Conservation (phyloP, 176 grass and related monocot genomes). For the Leersia perrieri region DNA sequence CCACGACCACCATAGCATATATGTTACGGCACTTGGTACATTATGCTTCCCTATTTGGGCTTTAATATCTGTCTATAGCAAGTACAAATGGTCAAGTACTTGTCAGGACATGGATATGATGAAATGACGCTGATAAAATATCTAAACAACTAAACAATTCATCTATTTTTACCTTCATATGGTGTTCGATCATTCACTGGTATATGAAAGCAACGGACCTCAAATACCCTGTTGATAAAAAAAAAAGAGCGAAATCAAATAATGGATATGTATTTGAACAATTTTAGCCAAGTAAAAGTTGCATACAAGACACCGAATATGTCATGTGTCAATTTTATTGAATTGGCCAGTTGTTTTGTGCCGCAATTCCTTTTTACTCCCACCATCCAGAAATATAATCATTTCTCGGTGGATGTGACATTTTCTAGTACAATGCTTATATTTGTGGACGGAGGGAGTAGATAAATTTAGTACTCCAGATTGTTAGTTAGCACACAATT, state of each 20-base stretch:
- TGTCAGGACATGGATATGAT: neutral
- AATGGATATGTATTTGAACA: neutral
- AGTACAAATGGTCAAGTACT: neutral
- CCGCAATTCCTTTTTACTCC: too few species aligned
- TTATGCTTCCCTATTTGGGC: neutral
- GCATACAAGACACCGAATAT: too few species aligned
- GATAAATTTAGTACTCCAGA: too few species aligned
- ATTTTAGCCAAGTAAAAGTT: neutral
- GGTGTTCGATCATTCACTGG: constrained; percentile 66
- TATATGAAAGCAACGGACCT: constrained; percentile 74
- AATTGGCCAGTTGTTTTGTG: too few species aligned
- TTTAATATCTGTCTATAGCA: neutral
- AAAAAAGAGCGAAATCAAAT: neutral
- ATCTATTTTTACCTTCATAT: constrained; percentile 49
- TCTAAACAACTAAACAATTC: neutral
- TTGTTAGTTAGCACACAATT: too few species aligned
- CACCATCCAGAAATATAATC: too few species aligned
- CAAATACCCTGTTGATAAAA: constrained; percentile 57
- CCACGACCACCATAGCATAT: neutral
- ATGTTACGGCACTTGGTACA: neutral
- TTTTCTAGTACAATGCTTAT: too few species aligned
- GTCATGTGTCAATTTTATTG: too few species aligned
- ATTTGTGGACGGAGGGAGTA: too few species aligned
- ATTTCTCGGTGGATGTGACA: too few species aligned
- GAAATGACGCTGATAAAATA: neutral